Base-by-base conservation (phyloP, 768 basidiomycete genomes). In the Pleurotus sapidus region DNA sequence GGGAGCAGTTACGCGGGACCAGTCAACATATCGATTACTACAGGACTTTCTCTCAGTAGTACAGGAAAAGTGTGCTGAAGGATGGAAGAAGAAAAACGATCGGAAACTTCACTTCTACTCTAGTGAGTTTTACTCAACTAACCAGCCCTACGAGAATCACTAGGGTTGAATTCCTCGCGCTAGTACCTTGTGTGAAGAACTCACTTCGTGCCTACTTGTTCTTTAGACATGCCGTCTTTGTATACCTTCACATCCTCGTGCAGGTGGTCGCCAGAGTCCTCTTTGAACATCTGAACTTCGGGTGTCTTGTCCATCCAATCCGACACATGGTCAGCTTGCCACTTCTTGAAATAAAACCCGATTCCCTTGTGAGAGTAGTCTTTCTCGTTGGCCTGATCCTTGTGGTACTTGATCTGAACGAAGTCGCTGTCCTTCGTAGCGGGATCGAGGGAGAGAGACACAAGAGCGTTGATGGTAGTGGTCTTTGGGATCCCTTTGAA, bases 331-430 rank as follows among this genome's bases (percentile, higher is more conserved):
- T 73, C 71, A 7, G 70, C 72, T 57, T 77, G 74, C 63, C 64
- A 71, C 63, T 76, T 77, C 64, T 77, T 75, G 71, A 76, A 73
- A 7, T 60, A 60, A 62, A 75, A 77, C 1, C 74, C 74, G 34
- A 74, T 63, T 5, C 74, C 73, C 50, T 73, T 68, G 61, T 76
- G 76, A 7, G 69, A 70, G 64, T 76, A 76, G 63, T 77, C 75
- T 60, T 75, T 75, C 55, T 68, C 68, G 61, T 77, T 77, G 14
- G 75, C 74, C 63, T 77, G 72, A 59, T 77, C 72, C 63, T 74
- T 72, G 61, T 71, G 68, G 57, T 71, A 70, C 60, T 68, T 67
- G 60, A 71, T 60, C 58, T 67, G 64, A n/a, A 69, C 68, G 58
- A 77, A 77, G 58, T 77, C 75, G 5, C 74, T 74, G 59, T 76